Percentiles rank a stretch among this genome's conserved stretches.
phyloP scores from a whole-genome alignment of 768 basidiomycete species.

The Pulveroboletus sp. region DNA sequence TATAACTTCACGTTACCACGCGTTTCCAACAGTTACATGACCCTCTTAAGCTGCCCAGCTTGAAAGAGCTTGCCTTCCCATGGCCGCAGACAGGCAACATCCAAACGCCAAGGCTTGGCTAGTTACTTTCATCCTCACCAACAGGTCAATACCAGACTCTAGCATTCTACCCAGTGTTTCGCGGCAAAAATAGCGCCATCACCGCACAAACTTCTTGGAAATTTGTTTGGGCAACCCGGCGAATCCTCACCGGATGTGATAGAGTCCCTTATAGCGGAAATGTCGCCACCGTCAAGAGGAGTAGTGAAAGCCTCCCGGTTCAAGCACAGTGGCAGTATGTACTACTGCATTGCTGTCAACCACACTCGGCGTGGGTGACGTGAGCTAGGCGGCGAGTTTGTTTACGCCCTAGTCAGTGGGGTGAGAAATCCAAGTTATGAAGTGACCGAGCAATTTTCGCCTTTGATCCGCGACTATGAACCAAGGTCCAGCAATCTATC shows the following conservation, averaged over 20 bases:
- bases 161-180: not conserved
- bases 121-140: not conserved
- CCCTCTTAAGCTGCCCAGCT: not conserved
- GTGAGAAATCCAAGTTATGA: not conserved
- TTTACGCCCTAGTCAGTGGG: not conserved
- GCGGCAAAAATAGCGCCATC: slow-evolving; percentile 1
- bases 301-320: not conserved
- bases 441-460: not conserved
- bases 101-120: not conserved
- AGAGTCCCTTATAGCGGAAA: not conserved
- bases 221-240: not conserved
- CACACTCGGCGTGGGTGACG: not conserved
- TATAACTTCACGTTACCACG: not conserved
- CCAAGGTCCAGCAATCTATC: not conserved
- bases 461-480: not conserved
- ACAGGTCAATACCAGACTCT: not conserved
- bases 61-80: not conserved
- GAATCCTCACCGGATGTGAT: not conserved
- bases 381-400: not conserved
- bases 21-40: no score
- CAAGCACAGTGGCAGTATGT: not conserved
- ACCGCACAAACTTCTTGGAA: not conserved
- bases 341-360: slow-evolving; percentile 2
- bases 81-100: not conserved
- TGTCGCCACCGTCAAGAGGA: not conserved